These are phyloP conservation scores for Neostapfia colusana DNA, from an alignment of 176 grass and related monocot genomes.

Conservation along the genomic window DNA sequence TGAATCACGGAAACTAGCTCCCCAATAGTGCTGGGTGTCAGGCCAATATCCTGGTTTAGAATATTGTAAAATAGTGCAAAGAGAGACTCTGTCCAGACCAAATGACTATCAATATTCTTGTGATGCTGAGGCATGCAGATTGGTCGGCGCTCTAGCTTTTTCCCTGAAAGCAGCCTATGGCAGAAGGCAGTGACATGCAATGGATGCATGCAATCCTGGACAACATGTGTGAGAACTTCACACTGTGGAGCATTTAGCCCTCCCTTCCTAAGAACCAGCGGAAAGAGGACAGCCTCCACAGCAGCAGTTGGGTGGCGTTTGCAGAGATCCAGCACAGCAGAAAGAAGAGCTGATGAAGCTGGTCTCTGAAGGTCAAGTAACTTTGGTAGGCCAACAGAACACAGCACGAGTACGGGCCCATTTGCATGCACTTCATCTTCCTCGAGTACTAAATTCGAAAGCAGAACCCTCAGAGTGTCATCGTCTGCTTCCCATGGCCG, in stretches of 20 bases:
- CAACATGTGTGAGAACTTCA: constrained; percentile 56
- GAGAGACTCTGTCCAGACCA: constrained; percentile 75
- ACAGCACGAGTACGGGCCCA: constrained; percentile 55
- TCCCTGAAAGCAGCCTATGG: constrained; percentile 61
- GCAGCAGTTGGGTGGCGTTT: constrained; percentile 65
- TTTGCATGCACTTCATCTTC: constrained; percentile 24
- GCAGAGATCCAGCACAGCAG: constrained; percentile 56
- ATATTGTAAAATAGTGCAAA: constrained; percentile 72
- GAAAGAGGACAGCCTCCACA: constrained; percentile 64
- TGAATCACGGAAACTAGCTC: constrained; percentile 57
- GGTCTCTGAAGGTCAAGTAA: constrained; percentile 56
- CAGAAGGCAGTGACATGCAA: constrained; percentile 73
- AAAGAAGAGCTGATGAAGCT: constrained; percentile 61
- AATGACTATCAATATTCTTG: constrained; percentile 34
- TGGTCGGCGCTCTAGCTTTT: constrained; percentile 36
- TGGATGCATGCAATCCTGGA: constrained; percentile 79
- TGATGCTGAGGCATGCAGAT: constrained; percentile 63
- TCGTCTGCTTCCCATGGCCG: constrained; percentile 75
- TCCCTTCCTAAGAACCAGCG: constrained; percentile 58
- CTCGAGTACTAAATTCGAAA: constrained; percentile 49
- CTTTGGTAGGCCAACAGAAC: constrained; percentile 68
- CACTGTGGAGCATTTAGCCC: constrained; percentile 62
- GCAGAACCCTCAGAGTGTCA: constrained; percentile 48
- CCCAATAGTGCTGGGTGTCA: constrained; percentile 52
- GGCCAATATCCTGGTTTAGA: constrained; percentile 62